Base-by-base conservation (phyloP, 78 protist genomes). In the Bigelowiella natans region DNA sequence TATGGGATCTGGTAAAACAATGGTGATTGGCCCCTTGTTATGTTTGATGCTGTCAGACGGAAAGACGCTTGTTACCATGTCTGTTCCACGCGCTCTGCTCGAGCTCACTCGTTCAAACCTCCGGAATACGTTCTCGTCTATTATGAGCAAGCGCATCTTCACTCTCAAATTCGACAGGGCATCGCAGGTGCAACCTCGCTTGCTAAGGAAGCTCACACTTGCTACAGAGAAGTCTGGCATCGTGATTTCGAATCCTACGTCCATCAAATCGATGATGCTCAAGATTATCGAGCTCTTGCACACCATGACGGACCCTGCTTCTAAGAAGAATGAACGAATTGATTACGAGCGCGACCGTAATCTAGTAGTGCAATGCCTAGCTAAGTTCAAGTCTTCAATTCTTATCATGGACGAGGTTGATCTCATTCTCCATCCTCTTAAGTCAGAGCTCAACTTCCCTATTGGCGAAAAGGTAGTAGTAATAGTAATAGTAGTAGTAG, bases 401-500 rank as follows among this genome's bases (percentile, higher is more conserved):
- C 85, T 93, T 34, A 38, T 93, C 28, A 39, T 91, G 90, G 93
- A 91, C 86, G 93, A 90, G 82, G 96, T 95, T 3, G 97, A 95
- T 86, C 87, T 95, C 39, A 29, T 95, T 63, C 94, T 95, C 40
- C 95, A 95, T 90, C 97, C 97, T 37, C 93, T 95, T 31, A 90
- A 90, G 88, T 34, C 89, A 0, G 97, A 95, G 95, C 95, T 95
- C 89, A 95, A 95, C 89, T 95, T 92, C 93, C 97, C 97, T 26
- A 91, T 95, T 31, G 96, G 96, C 40, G 37, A n/a, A n/a, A 90
- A 89, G 38, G 82, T 51, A 51, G 82, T 51, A 51, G 82, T 51
- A 51, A 18, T 51, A 51, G 82, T 51, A 51, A 18, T 51, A 51
- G 82, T 51, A 51, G 82, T 51, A 51, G 82, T 51, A 51, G 82